These are phyloP conservation scores for Crepidotus variabilis DNA, from an alignment of 768 basidiomycete species.

Conservation along the genomic window DNA sequence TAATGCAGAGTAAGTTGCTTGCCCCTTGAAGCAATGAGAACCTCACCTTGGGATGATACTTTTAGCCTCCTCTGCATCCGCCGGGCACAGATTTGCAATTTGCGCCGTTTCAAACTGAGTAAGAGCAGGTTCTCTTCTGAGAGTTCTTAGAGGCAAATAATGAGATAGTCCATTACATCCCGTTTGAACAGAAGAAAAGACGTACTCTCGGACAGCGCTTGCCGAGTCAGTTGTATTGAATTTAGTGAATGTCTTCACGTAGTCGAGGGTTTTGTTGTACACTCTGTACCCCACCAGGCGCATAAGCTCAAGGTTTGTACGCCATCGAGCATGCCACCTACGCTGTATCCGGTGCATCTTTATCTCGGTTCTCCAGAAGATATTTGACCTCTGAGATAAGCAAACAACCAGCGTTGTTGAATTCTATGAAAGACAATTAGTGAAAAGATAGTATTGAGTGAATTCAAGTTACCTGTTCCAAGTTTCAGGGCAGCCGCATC, in stretches of 20 bases:
- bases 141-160: conserved; percentile 46
- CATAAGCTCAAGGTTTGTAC: not conserved
- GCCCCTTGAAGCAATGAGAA: not conserved
- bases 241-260: conserved; percentile 88
- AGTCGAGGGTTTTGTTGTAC: conserved; percentile 90
- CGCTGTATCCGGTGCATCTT: conserved; percentile 86
- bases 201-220: conserved; percentile 83
- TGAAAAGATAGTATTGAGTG: not conserved
- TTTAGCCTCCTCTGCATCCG: conserved; percentile 86
- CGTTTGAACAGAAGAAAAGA: conserved; percentile 7
- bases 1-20: conserved; percentile 21
- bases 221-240: conserved; percentile 85
- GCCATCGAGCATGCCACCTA: conserved; percentile 31
- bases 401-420: conserved; percentile 88
- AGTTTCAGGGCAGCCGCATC: conserved; percentile 84
- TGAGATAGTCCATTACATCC: conserved; percentile 1
- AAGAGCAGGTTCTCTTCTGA: conserved; percentile 73
- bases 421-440: conserved; percentile 45
- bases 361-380: conserved; percentile 81
- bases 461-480: conserved; percentile 52
- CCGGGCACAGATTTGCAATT: conserved; percentile 88
- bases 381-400: conserved; percentile 93
- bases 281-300: conserved; percentile 47
- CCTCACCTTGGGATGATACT: conserved; percentile 82
- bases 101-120: conserved; percentile 93